These are phyloP conservation scores for Pestalotiopsis fici DNA, from an alignment of 2,329 filamentous ascomycete genomes.

Conservation along the genomic window DNA sequence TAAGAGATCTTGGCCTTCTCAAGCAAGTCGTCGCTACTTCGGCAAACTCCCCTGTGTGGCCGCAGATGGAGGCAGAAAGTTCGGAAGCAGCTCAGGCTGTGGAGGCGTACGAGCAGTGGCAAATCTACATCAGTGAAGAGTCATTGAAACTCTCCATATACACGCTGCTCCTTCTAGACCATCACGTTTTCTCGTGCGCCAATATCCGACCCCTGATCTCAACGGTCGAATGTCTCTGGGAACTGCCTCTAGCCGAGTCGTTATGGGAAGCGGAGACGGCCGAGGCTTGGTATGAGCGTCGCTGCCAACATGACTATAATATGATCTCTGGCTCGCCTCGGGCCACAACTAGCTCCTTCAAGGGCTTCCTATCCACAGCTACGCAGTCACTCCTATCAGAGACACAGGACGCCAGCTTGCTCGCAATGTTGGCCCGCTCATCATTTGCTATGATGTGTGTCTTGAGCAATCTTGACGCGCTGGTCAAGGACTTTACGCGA, in stretches of 20 bases:
- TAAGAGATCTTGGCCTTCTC: neutral
- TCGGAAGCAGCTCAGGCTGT: neutral
- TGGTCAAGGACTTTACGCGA: constrained; percentile 4
- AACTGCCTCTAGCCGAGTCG: neutral
- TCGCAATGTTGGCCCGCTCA: neutral
- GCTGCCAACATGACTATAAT: neutral
- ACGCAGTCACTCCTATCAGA: neutral
- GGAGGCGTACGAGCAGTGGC: neutral
- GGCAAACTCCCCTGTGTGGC: neutral
- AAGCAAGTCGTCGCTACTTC: neutral
- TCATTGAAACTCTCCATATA: constrained; percentile 1
- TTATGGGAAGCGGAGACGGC: neutral
- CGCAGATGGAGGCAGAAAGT: too few species aligned
- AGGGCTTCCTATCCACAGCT: neutral
- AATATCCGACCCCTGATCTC: neutral
- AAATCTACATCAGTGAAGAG: neutral
- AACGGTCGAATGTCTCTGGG: neutral
- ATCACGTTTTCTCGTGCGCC: neutral
- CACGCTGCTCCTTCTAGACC: neutral
- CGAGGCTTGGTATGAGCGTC: neutral
- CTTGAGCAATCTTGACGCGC: neutral
- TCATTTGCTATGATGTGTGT: neutral
- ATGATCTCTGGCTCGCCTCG: too few species aligned
- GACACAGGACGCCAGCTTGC: neutral
- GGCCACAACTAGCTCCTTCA: neutral